A percentile compares a stretch with the other conserved stretches of the same genome.
These are phyloP conservation scores for Annulohypoxylon bovei DNA, from an alignment of 495 filamentous ascomycete genomes.

Conservation along the genomic window DNA sequence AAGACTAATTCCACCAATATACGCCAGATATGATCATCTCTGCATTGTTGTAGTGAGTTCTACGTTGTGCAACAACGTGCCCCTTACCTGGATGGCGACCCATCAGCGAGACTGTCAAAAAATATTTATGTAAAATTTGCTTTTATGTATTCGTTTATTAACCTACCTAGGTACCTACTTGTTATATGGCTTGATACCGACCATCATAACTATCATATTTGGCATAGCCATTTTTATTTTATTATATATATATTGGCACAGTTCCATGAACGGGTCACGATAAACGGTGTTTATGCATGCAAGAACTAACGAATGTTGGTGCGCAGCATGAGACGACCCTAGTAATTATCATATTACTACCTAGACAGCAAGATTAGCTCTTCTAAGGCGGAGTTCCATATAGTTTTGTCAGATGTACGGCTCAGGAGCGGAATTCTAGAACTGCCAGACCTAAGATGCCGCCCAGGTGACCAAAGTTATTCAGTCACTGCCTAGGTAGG, in stretches of 20 bases:
- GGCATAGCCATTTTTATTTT: too few relatives aligned
- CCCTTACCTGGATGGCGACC: too few relatives aligned
- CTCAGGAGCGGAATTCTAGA: neutral
- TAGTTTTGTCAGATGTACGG: neutral
- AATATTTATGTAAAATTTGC: neutral
- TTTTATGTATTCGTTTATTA: too few relatives aligned
- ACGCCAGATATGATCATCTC: too few relatives aligned
- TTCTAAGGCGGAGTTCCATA: neutral
- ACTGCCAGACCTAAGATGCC: neutral
- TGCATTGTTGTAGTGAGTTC: too few relatives aligned
- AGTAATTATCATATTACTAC: neutral
- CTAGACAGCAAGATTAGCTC: neutral
- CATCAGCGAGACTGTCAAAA: neutral
- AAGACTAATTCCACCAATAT: neutral
- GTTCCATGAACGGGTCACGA: too few relatives aligned
- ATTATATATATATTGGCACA: too few relatives aligned
- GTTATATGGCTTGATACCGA: too few relatives aligned
- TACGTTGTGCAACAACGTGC: too few relatives aligned
- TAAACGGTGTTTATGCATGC: neutral
- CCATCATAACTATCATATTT: too few relatives aligned
- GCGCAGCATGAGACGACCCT: neutral
- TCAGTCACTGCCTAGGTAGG: neutral
- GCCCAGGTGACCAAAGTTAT: neutral
- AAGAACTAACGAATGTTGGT: neutral
- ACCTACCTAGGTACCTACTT: too few relatives aligned